A percentile compares a stretch with the other conserved stretches of the same genome.
phyloP scores from a whole-genome alignment of 163 green algal genomes.

The Volvox carteri region DNA sequence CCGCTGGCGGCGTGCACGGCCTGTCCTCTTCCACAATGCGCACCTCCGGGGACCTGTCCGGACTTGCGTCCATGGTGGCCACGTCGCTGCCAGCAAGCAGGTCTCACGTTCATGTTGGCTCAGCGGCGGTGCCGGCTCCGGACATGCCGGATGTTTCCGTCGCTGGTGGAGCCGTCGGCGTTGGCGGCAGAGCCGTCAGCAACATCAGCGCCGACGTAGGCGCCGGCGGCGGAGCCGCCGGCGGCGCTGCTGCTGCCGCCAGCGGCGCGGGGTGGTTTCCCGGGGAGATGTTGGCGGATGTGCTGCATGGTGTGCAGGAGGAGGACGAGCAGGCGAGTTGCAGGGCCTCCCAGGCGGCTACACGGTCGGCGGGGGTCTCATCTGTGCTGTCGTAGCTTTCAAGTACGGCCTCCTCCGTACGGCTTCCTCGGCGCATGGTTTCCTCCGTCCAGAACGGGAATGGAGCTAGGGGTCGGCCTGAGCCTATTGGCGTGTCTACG shows the following conservation, averaged over 20 bases:
- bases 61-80: background rate
- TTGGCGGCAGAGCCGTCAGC: background rate
- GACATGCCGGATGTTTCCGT: background rate
- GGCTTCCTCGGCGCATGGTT: no score
- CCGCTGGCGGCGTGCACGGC: background rate
- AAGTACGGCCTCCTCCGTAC: no score
- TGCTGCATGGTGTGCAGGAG: conserved; percentile 29
- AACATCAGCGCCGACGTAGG: background rate
- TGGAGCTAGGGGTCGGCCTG: no score
- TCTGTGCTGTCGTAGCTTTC: background rate
- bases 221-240: background rate
- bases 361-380: background rate
- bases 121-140: background rate
- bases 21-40: background rate
- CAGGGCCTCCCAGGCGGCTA: background rate
- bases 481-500: no score
- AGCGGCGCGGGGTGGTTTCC: conserved; percentile 17
- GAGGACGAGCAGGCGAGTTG: conserved; percentile 29
- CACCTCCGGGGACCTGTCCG: background rate
- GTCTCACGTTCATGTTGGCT: background rate
- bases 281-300: conserved; percentile 34
- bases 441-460: no score
- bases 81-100: conserved; percentile 21
- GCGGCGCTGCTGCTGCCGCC: background rate
- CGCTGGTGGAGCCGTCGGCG: background rate